These are phyloP conservation scores for Epichloe festucae DNA, from an alignment of 2,329 filamentous ascomycete species.

Conservation along the genomic window DNA sequence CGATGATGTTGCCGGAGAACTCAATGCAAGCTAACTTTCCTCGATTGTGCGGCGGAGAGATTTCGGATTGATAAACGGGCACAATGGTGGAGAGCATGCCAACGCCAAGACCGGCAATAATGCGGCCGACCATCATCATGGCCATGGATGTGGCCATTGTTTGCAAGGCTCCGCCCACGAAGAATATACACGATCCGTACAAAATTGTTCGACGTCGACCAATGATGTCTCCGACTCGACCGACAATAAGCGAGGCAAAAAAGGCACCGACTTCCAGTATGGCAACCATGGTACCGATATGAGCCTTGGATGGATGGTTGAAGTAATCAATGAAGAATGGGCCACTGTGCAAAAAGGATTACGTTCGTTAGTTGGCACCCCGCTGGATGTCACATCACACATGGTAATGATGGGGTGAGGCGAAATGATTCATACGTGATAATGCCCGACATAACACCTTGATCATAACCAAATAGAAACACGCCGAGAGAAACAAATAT, in stretches of 20 bases:
- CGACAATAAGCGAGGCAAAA: conserved; percentile 75
- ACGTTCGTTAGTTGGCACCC: not conserved
- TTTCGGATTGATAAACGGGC: conserved; percentile 87
- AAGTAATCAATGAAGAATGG: conserved; percentile 87
- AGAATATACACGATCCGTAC: conserved; percentile 85
- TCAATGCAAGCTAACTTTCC: conserved; percentile 96
- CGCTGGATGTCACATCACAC: not conserved
- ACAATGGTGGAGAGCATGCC: conserved; percentile 86
- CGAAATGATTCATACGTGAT: conserved; percentile 39
- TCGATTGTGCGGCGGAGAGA: conserved; percentile 90
- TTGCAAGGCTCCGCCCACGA: conserved; percentile 72
- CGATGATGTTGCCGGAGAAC: conserved; percentile 92
- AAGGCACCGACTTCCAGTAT: conserved; percentile 92
- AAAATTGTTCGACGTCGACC: conserved; percentile 82
- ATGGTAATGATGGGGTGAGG: not conserved
- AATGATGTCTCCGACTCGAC: conserved; percentile 81
- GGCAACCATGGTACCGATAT: conserved; percentile 94
- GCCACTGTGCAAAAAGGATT: conserved; percentile 43
- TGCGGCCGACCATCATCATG: conserved; percentile 78
- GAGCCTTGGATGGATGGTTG: conserved; percentile 69
- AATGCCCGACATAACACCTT: conserved; percentile 74
- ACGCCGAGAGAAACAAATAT: conserved; percentile 79
- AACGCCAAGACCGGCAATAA: conserved; percentile 75
- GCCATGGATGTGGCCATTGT: conserved; percentile 69
- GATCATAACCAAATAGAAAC: conserved; percentile 81